Conservation (phyloP, 2,329 filamentous ascomycete species). For the Chaetothyriales sp. region DNA sequence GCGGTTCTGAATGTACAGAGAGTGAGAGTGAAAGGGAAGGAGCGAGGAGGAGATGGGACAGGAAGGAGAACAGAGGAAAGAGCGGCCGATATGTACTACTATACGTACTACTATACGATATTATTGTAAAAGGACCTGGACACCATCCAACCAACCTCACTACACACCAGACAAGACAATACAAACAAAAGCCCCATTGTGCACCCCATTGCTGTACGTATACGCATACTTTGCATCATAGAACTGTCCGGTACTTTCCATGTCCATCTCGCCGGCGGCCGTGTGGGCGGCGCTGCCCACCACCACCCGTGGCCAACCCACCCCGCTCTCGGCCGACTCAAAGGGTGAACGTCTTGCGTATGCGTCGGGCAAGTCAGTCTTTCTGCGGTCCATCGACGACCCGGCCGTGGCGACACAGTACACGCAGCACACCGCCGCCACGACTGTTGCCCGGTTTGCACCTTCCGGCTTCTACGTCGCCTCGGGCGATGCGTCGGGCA, state of each 20-base stretch:
- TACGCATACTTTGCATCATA: too few relatives aligned
- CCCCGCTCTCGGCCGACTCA: slow-evolving; percentile 70
- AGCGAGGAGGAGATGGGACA: neutral
- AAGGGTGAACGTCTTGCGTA: slow-evolving; percentile 90
- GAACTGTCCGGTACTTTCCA: too few relatives aligned
- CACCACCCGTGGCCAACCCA: slow-evolving; percentile 73
- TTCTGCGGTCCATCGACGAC: slow-evolving; percentile 84
- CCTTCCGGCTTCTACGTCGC: slow-evolving; percentile 92
- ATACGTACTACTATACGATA: too few relatives aligned
- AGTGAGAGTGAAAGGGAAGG: too few relatives aligned
- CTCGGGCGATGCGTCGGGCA: slow-evolving; percentile 71
- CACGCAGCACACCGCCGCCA: slow-evolving; percentile 72
- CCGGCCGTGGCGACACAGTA: slow-evolving; percentile 77
- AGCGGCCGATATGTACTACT: neutral
- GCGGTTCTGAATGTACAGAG: neutral
- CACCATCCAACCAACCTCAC: neutral
- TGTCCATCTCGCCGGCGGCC: slow-evolving; percentile 32
- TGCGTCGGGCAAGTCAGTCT: slow-evolving; percentile 90
- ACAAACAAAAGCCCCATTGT: slow-evolving; percentile 14
- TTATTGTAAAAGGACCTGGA: slow-evolving; percentile 1
- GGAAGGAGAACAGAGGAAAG: neutral
- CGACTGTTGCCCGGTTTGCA: slow-evolving; percentile 84
- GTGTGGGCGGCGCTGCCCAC: slow-evolving; percentile 76
- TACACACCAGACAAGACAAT: neutral
- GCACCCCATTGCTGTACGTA: too few relatives aligned